Evolutionary conservation across 768 basidiomycete species (phyloP), one percentile per base, ranked within the genome.

Genomic region (Kwoniella mangroviensis): DNA sequence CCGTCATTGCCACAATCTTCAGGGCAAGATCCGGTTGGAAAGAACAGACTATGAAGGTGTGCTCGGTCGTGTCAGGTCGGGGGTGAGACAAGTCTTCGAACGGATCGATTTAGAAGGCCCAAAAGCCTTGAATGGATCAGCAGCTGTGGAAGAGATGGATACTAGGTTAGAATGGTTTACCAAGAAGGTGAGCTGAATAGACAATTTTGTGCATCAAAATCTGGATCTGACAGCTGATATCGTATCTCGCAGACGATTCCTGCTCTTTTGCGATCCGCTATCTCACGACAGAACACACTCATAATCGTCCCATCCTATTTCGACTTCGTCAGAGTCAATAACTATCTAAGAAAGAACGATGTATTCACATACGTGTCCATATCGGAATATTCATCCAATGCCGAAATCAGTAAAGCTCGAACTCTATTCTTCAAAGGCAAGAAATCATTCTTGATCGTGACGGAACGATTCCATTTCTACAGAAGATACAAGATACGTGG

Each of bases 381-480:
- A 59, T 97, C 94, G 2, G 97, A 99, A 92, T 97, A 79, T 74
- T 94, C 93, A 0, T 89, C 92, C 12, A 95, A 93, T 73, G 90
- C 92, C 82, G 96, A 98, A 65, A 96, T 99, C 73, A 92, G 92
- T 4, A 90, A 94, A 2, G 96, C 95, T 0, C 88, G 97, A 54
- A 92, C 94, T 75, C 88, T 91, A 0, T 98, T 99, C 85, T 98
- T 96, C 87, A 87, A 86, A 22, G 92, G 92, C 52, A 90, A 90
- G 75, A 93, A 90, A 74, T 86, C 91, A 0, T 93, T 98, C 86
- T 83, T 99, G 40, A 86, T 98, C 71, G 86, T 98, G 79, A 96
- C 92, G 76, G 97, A 99, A 81, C 89, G 97, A n/a, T 98, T 98
- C 86, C 95, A 99, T 83, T 99, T 98, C 83, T 98, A 93, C 86